Evolutionary conservation across 164 flowering plant genomes (phyloP), one percentile per base, ranked within the genome.

Genomic region (Chimonanthus praecox): DNA sequence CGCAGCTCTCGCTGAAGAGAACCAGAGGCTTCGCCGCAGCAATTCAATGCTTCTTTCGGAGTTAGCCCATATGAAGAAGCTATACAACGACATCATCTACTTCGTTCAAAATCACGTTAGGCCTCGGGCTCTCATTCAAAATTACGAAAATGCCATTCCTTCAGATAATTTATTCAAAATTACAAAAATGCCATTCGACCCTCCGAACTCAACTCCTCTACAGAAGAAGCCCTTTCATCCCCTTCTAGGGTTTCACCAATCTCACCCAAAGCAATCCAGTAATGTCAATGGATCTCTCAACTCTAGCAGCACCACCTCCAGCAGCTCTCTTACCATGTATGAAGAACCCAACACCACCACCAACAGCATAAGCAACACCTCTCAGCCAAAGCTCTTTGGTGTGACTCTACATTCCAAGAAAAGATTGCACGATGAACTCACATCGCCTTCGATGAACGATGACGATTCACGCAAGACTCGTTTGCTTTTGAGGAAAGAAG

Each of bases 51-150:
- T 95, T 1, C 83, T 91, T 82, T 88, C 98, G 2, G 99, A 95
- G 71, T 86, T 95, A 4, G 90, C 93, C 0, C 99, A 95, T 78
- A 92, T 95, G 98, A 85, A 77, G 72, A 95, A 90, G 81, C 94
- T 95, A 4, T 95, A 92, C 84, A 92, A 91, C 70, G 99, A 92
- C 74, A 92, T 95, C 51, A 91, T 95, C 66, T 95, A 92, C 76
- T 95, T 95, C 68, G 97, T 95, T 18, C 98, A 92, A 72, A 92
- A 92, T 76, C 97, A 95, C 77, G 97, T 95, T 13, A 91, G 86
- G 82, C 96, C 99, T 2, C 97, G 90, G 4, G 73, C 90, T n/a
- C 97, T 97, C 33, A 33, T 1, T 33, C 0, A 33, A 33, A 33
- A 33, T 33, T 33, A 33, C 33, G 1, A 33, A 33, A 33, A 33